Evolutionary conservation across 371 early-diverging fungal species (phyloP).

Genomic region (Syncephalastrum monosporum): DNA sequence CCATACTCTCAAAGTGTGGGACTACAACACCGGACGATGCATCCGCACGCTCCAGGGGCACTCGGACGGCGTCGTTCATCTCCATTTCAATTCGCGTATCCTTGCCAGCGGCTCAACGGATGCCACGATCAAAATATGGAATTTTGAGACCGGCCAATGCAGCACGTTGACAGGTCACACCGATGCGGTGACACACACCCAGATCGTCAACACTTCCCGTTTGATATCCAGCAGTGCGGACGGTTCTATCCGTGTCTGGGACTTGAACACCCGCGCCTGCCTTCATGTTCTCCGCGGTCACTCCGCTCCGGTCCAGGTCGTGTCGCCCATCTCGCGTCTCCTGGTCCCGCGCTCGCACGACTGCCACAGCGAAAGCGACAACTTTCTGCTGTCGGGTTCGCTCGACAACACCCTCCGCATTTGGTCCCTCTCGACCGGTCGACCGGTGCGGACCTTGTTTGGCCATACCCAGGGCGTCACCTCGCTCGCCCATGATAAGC

Average conservation of each 20-base stretch:
- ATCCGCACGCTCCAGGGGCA: conserved; percentile 82
- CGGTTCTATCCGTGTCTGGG: conserved; percentile 87
- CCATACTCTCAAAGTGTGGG: conserved; percentile 95
- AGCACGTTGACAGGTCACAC: conserved; percentile 73
- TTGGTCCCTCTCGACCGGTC: conserved; percentile 77
- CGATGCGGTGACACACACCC: conserved; percentile 49
- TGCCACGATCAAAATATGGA: conserved; percentile 89
- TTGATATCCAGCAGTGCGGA: conserved; percentile 84
- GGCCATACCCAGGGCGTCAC: conserved; percentile 89
- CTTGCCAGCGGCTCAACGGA: conserved; percentile 89
- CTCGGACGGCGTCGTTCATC: conserved; percentile 83
- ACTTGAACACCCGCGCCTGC: conserved; percentile 65
- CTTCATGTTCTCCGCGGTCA: conserved; percentile 69
- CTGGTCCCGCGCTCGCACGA: too few relatives aligned
- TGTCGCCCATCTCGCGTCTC: too few relatives aligned
- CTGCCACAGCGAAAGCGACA: too few relatives aligned
- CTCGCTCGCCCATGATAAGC: conserved; percentile 77
- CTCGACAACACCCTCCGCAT: conserved; percentile 83
- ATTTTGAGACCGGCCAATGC: conserved; percentile 79
- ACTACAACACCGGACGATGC: conserved; percentile 87
- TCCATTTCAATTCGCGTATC: conserved; percentile 82
- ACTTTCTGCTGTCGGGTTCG: conserved; percentile 59
- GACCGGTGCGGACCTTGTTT: conserved; percentile 73
- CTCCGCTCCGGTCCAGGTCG: conserved; percentile 72
- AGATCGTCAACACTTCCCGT: conserved; percentile 71